These are phyloP conservation scores for Suillus luteus DNA, from an alignment of 768 basidiomycete genomes.

Conservation along the genomic window DNA sequence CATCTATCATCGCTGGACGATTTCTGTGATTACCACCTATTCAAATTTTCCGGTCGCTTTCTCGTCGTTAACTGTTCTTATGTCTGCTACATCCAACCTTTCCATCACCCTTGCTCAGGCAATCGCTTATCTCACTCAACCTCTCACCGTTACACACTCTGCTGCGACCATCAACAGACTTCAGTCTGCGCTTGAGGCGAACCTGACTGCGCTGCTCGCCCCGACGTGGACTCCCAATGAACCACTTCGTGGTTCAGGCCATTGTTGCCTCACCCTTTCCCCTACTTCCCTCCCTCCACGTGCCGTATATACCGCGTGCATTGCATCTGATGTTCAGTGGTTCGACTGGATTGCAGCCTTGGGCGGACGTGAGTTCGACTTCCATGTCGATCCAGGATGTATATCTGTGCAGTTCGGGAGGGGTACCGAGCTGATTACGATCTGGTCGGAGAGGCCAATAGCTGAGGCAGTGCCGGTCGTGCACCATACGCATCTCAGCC, in stretches of 20 bases:
- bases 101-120: conserved; percentile 71
- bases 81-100: conserved; percentile 50
- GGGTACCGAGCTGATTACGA: conserved; percentile 50
- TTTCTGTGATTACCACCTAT: conserved; percentile 18
- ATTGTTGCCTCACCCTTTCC: conserved; percentile 74
- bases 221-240: conserved; percentile 67
- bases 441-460: conserved; percentile 65
- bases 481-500: conserved; percentile 17
- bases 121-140: conserved; percentile 70
- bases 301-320: conserved; percentile 69
- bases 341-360: conserved; percentile 76
- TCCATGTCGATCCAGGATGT: conserved; percentile 79
- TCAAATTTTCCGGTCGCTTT: conserved; percentile 11
- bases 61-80: conserved; percentile 9
- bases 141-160: conserved; percentile 57
- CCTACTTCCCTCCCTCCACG: conserved; percentile 70
- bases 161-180: conserved; percentile 66
- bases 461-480: conserved; percentile 24
- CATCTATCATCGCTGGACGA: conserved; percentile 35
- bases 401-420: conserved; percentile 65
- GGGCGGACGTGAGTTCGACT: conserved; percentile 71
- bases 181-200: conserved; percentile 70
- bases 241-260: conserved; percentile 67
- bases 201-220: conserved; percentile 69
- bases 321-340: conserved; percentile 73